A percentile compares a stretch with the other conserved stretches of the same genome.
Evolutionary conservation across 108 stramenopile genomes (phyloP).

Genomic region (Cyclotella baltica): DNA sequence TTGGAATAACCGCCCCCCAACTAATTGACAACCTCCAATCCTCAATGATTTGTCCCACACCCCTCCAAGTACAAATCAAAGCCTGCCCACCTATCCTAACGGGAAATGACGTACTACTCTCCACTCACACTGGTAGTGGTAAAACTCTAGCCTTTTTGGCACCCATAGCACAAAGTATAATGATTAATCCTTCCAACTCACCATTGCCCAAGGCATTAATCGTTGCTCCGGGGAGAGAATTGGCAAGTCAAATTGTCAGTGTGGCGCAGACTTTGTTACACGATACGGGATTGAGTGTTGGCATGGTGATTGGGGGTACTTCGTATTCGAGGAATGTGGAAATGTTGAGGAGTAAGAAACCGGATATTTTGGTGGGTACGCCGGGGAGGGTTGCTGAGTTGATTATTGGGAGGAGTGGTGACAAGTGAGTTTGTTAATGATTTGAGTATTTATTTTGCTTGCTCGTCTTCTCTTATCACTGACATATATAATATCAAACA

Average conservation of each 20-base stretch:
- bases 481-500: too few relatives aligned
- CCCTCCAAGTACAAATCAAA: constrained; percentile 79
- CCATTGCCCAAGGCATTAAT: constrained; percentile 65
- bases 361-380: constrained; percentile 84
- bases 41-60: constrained; percentile 70
- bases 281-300: constrained; percentile 67
- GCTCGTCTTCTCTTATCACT: not conserved
- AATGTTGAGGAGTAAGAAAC: constrained; percentile 77
- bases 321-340: constrained; percentile 76
- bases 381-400: constrained; percentile 90
- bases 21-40: constrained; percentile 58
- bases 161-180: constrained; percentile 71
- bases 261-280: constrained; percentile 73
- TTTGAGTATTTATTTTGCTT: not conserved
- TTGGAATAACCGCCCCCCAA: constrained; percentile 67
- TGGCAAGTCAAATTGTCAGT: constrained; percentile 84
- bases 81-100: constrained; percentile 68
- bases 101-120: constrained; percentile 77
- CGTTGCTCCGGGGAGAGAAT: constrained; percentile 86
- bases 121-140: constrained; percentile 87
- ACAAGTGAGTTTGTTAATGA: constrained; percentile 47
- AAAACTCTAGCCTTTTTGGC: constrained; percentile 87
- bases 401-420: constrained; percentile 78
- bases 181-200: constrained; percentile 33
- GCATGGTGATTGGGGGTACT: constrained; percentile 86